Conservation (phyloP, 768 basidiomycete species). For the Termitomyces eurrhizus region DNA sequence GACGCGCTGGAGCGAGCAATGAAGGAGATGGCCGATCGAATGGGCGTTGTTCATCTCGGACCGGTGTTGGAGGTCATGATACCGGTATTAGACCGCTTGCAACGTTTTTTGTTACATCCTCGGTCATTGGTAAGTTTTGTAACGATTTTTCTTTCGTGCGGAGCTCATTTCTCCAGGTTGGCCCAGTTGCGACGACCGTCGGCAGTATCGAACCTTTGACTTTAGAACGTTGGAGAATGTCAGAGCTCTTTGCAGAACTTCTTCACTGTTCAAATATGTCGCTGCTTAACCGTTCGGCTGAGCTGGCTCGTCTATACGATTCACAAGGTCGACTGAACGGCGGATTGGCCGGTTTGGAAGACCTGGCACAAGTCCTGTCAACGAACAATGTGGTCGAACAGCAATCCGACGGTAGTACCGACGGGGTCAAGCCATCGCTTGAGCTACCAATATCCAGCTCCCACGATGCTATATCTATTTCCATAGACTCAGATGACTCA, state of each 20-base stretch:
- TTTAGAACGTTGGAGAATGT: slow-evolving; percentile 92
- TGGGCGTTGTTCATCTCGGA: slow-evolving; percentile 90
- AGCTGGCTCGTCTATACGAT: slow-evolving; percentile 73
- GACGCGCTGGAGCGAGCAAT: slow-evolving; percentile 67
- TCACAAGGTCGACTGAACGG: slow-evolving; percentile 80
- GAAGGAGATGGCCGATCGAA: slow-evolving; percentile 76
- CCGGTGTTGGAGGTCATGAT: slow-evolving; percentile 73
- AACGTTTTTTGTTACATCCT: slow-evolving; percentile 65
- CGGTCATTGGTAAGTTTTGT: slow-evolving; percentile 63
- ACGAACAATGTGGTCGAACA: slow-evolving; percentile 52
- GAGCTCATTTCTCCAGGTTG: slow-evolving; percentile 39
- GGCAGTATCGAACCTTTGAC: slow-evolving; percentile 78
- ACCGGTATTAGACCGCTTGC: slow-evolving; percentile 62
- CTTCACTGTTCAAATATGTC: slow-evolving; percentile 99
- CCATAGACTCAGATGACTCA: slow-evolving; percentile 71
- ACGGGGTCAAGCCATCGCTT: slow-evolving; percentile 58
- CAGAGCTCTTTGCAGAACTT: slow-evolving; percentile 95
- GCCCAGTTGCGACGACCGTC: slow-evolving; percentile 68
- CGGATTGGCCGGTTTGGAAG: slow-evolving; percentile 81
- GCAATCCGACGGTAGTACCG: slow-evolving; percentile 52
- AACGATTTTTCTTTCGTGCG: neutral
- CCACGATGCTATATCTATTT: slow-evolving; percentile 45
- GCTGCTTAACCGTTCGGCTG: slow-evolving; percentile 76
- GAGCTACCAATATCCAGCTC: slow-evolving; percentile 65
- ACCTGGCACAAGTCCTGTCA: slow-evolving; percentile 80